phyloP scores from a whole-genome alignment of 2,329 filamentous ascomycete species.

The Colletotrichum incanum region DNA sequence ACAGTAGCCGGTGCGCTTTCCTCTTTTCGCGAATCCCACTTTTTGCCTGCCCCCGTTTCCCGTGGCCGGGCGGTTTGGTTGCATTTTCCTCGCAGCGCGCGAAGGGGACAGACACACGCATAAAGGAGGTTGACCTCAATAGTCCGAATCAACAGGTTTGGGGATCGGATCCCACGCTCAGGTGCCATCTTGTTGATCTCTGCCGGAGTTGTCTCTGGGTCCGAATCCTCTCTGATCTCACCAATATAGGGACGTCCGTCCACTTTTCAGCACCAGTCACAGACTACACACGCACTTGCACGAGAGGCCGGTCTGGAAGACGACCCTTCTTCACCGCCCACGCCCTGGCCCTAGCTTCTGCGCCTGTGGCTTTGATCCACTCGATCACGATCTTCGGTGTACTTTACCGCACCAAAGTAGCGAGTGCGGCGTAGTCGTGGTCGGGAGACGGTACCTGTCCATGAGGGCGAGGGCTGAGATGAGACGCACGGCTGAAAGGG shows the following conservation, averaged over 20 bases:
- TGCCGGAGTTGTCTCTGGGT: background rate
- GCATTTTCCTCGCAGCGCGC: background rate
- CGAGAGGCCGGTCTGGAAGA: background rate
- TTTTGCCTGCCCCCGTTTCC: constrained; percentile 32
- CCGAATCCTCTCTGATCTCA: constrained; percentile 26
- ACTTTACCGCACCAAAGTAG: background rate
- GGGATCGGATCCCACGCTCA: background rate
- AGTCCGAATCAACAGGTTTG: constrained; percentile 15
- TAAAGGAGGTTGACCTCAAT: constrained; percentile 10
- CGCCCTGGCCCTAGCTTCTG: background rate
- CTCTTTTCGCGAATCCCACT: constrained; percentile 14
- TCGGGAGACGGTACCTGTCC: background rate
- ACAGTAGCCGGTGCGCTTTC: constrained; percentile 7
- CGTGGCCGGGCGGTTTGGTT: constrained; percentile 1
- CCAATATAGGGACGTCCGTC: background rate
- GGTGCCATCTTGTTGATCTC: constrained; percentile 15
- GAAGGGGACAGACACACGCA: background rate
- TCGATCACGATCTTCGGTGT: background rate
- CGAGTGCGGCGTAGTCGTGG: background rate
- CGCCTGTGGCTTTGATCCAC: constrained; percentile 19
- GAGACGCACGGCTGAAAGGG: constrained; percentile 22
- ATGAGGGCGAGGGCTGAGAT: constrained; percentile 30
- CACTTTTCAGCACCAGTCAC: background rate
- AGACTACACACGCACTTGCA: background rate
- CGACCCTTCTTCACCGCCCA: constrained; percentile 11